Evolutionary conservation across 306 rosid genomes (phyloP).

Genomic region (Vicia sativa): DNA sequence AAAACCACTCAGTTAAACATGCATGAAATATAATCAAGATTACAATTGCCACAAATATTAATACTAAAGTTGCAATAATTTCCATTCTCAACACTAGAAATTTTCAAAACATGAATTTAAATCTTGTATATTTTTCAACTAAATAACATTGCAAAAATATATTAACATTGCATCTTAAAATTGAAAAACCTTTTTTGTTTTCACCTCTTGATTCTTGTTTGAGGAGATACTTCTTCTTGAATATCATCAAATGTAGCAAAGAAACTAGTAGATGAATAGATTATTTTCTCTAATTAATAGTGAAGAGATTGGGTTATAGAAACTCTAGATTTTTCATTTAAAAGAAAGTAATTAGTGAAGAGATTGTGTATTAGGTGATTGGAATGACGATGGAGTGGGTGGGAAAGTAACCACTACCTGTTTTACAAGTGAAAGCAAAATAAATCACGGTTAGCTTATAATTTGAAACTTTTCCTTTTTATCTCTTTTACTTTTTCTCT

Average conservation of each 20-base stretch:
- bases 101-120: constrained; percentile 12
- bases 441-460: constrained; percentile 37
- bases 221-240: not conserved
- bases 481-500: constrained; percentile 28
- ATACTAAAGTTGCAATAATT: constrained; percentile 35
- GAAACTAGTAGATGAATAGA: not conserved
- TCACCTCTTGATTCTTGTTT: constrained; percentile 27
- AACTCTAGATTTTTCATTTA: constrained; percentile 30
- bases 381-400: constrained; percentile 46
- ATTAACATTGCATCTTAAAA: not conserved
- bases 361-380: constrained; percentile 38
- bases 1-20: constrained; percentile 45
- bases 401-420: constrained; percentile 24
- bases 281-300: not conserved
- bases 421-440: constrained; percentile 33
- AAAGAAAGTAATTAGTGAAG: not conserved
- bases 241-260: not conserved
- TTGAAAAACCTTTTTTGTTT: not conserved
- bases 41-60: constrained; percentile 48
- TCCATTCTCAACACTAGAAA: constrained; percentile 39
- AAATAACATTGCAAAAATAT: constrained; percentile 4
- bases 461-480: constrained; percentile 19
- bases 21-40: constrained; percentile 50
- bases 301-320: constrained; percentile 5
- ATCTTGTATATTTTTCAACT: not conserved